A percentile compares a stretch with the other conserved stretches of the same genome.
These are phyloP conservation scores for Meredithiella fracta DNA, from an alignment of 2,329 filamentous ascomycete genomes.

Conservation along the genomic window DNA sequence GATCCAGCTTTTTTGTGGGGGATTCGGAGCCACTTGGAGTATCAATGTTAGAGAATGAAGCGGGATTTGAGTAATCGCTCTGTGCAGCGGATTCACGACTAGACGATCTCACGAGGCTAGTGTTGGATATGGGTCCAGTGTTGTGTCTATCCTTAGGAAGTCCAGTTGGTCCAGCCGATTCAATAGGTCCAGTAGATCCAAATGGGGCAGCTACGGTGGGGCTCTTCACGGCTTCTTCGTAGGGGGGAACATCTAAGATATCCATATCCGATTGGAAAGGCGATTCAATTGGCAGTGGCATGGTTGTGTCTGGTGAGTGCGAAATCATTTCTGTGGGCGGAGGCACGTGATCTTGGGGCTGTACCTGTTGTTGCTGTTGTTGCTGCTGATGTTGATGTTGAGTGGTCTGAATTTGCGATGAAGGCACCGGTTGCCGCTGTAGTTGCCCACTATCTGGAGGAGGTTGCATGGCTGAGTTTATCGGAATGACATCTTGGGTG, in stretches of 20 bases:
- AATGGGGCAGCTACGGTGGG: neutral
- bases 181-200: neutral
- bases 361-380: conserved; percentile 3
- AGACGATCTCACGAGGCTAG: conserved; percentile 52
- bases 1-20: conserved; percentile 44
- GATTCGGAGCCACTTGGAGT: conserved; percentile 52
- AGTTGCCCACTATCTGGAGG: neutral
- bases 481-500: neutral
- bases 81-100: conserved; percentile 64
- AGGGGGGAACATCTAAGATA: neutral
- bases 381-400: neutral
- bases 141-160: conserved; percentile 36
- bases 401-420: neutral
- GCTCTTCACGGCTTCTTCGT: neutral
- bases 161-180: neutral
- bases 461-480: neutral
- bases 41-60: conserved; percentile 75
- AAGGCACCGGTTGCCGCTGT: conserved; percentile 1
- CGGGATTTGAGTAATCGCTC: conserved; percentile 81
- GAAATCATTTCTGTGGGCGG: conserved; percentile 1
- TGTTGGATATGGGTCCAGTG: conserved; percentile 33
- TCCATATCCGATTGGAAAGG: neutral
- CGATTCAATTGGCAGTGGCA: neutral
- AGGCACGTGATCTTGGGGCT: conserved; percentile 3
- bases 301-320: neutral